Base-by-base conservation (phyloP, 2,329 filamentous ascomycete genomes). In the Ceratocystis destructans region DNA sequence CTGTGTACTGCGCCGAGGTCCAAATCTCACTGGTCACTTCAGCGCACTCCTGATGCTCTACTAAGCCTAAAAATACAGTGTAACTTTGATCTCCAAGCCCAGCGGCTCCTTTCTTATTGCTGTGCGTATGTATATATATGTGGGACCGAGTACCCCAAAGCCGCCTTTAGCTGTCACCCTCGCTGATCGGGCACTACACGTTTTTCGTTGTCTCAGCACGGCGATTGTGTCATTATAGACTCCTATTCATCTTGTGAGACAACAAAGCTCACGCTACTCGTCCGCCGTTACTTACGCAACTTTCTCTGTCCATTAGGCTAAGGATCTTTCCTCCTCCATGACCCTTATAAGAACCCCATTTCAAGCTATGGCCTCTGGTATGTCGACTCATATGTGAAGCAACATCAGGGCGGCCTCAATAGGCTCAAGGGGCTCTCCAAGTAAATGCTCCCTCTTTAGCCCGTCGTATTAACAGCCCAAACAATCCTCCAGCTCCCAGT, bases 361-460 rank as follows among this genome's bases (percentile, higher is more conserved):
- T 10, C 25, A 37, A 59, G 55, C 55, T 37, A 59, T 59, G 55
- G 28, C 55, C 55, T 37, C 55, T 31, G 28, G 55, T 59, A 59
- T n/a, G 55, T 59, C 31, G 28, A 59, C 25, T 37, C 55, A 37
- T 37, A 1, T 33, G 17, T 37, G 55, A 53, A 53, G 48, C 48
- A 33, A 20, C n/a, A n/a, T 28, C 55, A 59, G 28, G n/a, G 28
- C n/a, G 12, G 8, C 22, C 12, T 22, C 22, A 3, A 15, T 7
- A 7, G n/a, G 31, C 15, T 31, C 25, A 31, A 57, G 53, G 10
- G 12, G 10, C 25, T 22, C 53, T 57, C 7, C 8, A 53, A 53
- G 22, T 5, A 41, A 41, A 41, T 15, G 12, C 37, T 41, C 12
- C 1, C 0, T 41, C 37, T 41, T 41, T 41, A 10, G 37, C 37